phyloP scores from a whole-genome alignment of 148 eudicot genomes.

The Salicornia ramosissima region DNA sequence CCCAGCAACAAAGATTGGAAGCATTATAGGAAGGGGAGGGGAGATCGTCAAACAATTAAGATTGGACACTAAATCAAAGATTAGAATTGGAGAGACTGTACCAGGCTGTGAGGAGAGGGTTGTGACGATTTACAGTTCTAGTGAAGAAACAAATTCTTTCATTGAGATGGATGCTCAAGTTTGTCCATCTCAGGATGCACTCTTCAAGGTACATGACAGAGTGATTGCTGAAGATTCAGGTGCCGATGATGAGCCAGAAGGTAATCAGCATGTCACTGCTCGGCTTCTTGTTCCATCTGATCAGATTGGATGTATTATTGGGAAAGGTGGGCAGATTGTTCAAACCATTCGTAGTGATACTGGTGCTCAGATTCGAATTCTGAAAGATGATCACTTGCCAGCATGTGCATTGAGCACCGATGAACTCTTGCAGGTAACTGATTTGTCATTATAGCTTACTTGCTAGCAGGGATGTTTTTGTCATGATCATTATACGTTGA shows the following conservation, averaged over 20 bases:
- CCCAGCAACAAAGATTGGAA: conserved; percentile 84
- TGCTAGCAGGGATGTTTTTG: background rate
- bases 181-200: conserved; percentile 95
- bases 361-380: conserved; percentile 86
- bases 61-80: conserved; percentile 70
- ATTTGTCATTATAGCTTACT: background rate
- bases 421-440: conserved; percentile 84
- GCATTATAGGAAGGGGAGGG: conserved; percentile 97
- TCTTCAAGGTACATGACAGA: conserved; percentile 83
- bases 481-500: background rate
- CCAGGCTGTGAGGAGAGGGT: conserved; percentile 81
- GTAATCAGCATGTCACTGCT: conserved; percentile 51
- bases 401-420: conserved; percentile 84
- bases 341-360: conserved; percentile 80
- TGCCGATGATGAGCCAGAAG: conserved; percentile 54
- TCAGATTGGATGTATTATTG: conserved; percentile 96
- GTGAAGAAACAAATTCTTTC: conserved; percentile 65
- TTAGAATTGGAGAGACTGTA: conserved; percentile 89
- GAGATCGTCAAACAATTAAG: conserved; percentile 90
- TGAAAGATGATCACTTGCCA: conserved; percentile 89
- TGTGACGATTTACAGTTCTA: conserved; percentile 71
- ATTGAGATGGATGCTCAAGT: conserved; percentile 54
- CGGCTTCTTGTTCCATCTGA: conserved; percentile 86
- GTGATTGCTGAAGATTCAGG: conserved; percentile 65
- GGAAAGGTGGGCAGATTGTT: conserved; percentile 95